Percentiles rank a stretch among this genome's conserved stretches.
phyloP scores from a whole-genome alignment of 345 rosid species.

The Aquilaria yunnanensis region DNA sequence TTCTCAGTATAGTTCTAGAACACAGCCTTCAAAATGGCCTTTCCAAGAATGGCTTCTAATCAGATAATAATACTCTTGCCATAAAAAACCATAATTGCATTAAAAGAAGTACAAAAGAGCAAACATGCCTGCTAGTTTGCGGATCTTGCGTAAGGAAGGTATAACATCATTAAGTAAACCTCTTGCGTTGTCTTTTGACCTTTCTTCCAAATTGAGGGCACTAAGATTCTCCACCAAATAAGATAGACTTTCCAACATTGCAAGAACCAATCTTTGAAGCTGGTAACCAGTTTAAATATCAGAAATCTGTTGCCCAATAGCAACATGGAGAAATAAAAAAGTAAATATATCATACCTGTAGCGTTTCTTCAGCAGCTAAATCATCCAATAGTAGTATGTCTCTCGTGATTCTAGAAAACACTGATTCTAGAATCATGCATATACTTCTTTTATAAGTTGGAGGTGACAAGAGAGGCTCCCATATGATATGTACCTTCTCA shows the following conservation, averaged over 20 bases:
- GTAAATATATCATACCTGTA: conserved; percentile 42
- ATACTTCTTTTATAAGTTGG: conserved; percentile 77
- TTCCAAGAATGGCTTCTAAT: too few relatives aligned
- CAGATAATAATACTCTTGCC: too few relatives aligned
- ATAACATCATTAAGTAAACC: conserved; percentile 47
- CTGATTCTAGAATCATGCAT: conserved; percentile 74
- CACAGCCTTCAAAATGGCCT: too few relatives aligned
- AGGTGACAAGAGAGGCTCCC: conserved; percentile 85
- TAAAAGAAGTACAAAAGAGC: conserved; percentile 1
- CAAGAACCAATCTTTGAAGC: conserved; percentile 77
- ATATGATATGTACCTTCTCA: conserved; percentile 87
- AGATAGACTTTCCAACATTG: conserved; percentile 69
- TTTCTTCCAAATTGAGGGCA: conserved; percentile 26
- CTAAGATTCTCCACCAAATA: conserved; percentile 56
- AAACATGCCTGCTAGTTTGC: conserved; percentile 77
- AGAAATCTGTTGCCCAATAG: conserved; percentile 8
- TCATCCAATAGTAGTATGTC: conserved; percentile 89
- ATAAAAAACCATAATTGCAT: too few relatives aligned
- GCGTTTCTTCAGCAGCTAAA: conserved; percentile 96
- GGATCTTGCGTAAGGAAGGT: conserved; percentile 73
- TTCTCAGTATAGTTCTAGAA: too few relatives aligned
- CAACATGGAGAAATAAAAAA: conserved; percentile 1
- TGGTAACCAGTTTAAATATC: conserved; percentile 25
- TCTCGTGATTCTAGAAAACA: conserved; percentile 61
- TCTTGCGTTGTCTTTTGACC: conserved; percentile 29